Percentiles rank a stretch among this genome's conserved stretches.
Conservation (phyloP, 1,139 yeast species). For the Blastobotrys ciferrii region DNA sequence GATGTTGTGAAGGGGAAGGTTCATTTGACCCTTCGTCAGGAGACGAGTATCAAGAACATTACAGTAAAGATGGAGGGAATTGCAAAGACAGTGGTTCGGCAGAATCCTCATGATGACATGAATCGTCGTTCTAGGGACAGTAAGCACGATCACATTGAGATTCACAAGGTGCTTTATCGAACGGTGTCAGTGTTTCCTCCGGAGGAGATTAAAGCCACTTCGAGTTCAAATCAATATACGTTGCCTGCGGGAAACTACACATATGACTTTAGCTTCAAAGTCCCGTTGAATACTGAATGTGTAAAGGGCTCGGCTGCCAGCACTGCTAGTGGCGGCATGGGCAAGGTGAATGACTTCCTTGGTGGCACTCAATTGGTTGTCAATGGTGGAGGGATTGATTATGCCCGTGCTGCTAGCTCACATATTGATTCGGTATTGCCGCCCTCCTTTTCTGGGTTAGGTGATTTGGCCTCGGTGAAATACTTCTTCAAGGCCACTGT, state of each 20-base stretch:
- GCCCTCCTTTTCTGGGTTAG: slow-evolving; percentile 53
- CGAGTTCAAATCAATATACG: slow-evolving; percentile 54
- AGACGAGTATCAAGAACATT: slow-evolving; percentile 50
- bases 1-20: slow-evolving; percentile 53
- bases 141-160: slow-evolving; percentile 39
- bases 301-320: slow-evolving; percentile 26
- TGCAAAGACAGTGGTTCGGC: slow-evolving; percentile 42
- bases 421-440: slow-evolving; percentile 52
- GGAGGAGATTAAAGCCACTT: slow-evolving; percentile 47
- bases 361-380: slow-evolving; percentile 35
- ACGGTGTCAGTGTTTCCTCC: slow-evolving; percentile 62
- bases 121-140: slow-evolving; percentile 25
- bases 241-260: slow-evolving; percentile 58
- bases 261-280: slow-evolving; percentile 55
- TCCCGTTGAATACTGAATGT: slow-evolving; percentile 55
- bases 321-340: slow-evolving; percentile 7
- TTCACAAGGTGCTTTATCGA: slow-evolving; percentile 57
- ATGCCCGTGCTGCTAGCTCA: slow-evolving; percentile 29
- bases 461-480: slow-evolving; percentile 46
- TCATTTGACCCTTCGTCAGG: slow-evolving; percentile 44
- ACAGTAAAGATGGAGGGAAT: slow-evolving; percentile 62
- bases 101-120: slow-evolving; percentile 16
- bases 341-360: slow-evolving; percentile 33
- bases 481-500: slow-evolving; percentile 62
- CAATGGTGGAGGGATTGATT: slow-evolving; percentile 33